Evolutionary conservation across 148 eudicot genomes (phyloP).

Genomic region (Mesembryanthemum crystallinum): DNA sequence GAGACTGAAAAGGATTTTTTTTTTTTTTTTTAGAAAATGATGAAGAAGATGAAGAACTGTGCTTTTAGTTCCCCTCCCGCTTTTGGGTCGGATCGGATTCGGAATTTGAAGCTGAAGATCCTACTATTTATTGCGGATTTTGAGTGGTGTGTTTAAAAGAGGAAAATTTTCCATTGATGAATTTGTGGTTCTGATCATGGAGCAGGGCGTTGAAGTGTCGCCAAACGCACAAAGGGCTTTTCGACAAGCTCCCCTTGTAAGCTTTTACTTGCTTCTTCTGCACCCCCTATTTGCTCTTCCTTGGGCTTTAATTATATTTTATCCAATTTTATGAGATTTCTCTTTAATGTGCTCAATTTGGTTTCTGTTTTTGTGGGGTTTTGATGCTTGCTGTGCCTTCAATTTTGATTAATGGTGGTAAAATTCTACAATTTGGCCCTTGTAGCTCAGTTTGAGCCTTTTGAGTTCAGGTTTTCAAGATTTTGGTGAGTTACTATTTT

Average conservation of each 20-base stretch:
- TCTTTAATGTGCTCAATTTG: constrained; percentile 4
- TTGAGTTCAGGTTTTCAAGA: not conserved
- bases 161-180: constrained; percentile 18
- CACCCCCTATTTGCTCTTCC: constrained; percentile 2
- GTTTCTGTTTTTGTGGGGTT: not conserved
- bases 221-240: constrained; percentile 57
- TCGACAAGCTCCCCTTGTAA: constrained; percentile 86
- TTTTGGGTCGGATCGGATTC: constrained; percentile 26
- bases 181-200: constrained; percentile 29
- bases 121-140: not conserved
- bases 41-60: not conserved
- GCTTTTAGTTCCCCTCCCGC: not conserved
- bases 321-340: constrained; percentile 23
- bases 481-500: not conserved
- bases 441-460: not conserved
- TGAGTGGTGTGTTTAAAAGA: constrained; percentile 9
- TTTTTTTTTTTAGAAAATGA: too few relatives aligned
- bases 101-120: constrained; percentile 18
- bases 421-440: too few relatives aligned
- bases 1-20: not conserved
- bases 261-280: constrained; percentile 20
- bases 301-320: not conserved
- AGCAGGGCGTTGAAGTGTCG: constrained; percentile 51
- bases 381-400: not conserved
- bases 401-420: not conserved